Conservation (phyloP, 139 green algal genomes). For the Chlamydomonas eustigma region DNA sequence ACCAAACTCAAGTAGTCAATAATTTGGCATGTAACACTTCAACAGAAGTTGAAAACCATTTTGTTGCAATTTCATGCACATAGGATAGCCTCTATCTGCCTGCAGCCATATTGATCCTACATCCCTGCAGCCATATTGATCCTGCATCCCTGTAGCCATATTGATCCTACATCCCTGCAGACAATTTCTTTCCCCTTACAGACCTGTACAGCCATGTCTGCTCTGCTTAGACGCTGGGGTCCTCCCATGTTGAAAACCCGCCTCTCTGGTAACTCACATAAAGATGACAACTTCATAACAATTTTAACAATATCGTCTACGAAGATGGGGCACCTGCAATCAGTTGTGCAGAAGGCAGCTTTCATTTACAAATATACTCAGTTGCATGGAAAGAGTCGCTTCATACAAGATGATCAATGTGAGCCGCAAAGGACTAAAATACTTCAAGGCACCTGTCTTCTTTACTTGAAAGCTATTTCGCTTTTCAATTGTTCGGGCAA, state of each 20-base stretch:
- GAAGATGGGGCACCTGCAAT: slow-evolving; percentile 9
- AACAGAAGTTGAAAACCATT: too few species aligned
- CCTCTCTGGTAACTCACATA: neutral
- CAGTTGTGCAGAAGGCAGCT: neutral
- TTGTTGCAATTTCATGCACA: too few species aligned
- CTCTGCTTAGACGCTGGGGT: slow-evolving; percentile 12
- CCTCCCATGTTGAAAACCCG: slow-evolving; percentile 19
- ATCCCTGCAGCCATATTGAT: too few species aligned
- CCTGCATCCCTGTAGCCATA: neutral
- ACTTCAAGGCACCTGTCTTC: neutral
- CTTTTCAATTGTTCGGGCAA: too few species aligned
- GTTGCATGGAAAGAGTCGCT: neutral
- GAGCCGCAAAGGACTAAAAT: too few species aligned
- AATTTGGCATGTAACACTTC: too few species aligned
- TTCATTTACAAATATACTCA: neutral
- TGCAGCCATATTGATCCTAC: too few species aligned
- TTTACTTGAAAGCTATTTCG: too few species aligned
- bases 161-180: neutral
- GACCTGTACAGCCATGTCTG: slow-evolving; percentile 14
- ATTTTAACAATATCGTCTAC: slow-evolving; percentile 4
- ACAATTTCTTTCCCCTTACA: neutral
- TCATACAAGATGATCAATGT: neutral
- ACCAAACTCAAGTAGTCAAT: too few species aligned
- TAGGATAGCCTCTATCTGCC: too few species aligned
- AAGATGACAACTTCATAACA: neutral